Base-by-base conservation (phyloP, 805 yeast genomes). In the Cyberlindnera veronae region DNA sequence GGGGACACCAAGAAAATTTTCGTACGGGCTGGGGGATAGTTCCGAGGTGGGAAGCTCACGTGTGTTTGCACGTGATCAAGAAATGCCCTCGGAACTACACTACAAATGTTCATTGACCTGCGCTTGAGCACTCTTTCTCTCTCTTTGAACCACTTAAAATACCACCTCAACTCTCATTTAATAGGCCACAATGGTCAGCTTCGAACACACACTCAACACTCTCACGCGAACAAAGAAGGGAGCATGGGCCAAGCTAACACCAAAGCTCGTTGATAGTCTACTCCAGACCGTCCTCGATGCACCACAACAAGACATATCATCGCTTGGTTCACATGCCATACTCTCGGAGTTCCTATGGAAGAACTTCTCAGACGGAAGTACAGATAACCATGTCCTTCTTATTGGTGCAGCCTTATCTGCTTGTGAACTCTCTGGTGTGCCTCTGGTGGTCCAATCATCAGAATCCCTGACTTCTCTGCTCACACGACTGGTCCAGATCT, bases 401-500 rank as follows among this genome's bases (percentile, higher is more conserved):
- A 24, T 42, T 3, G 37, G 42, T 0, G 26, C 33, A 0, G 20
- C 32, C 3, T 10, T 48, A 3, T 19, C 38, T 4, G 27, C 41
- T 8, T 5, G 20, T 21, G 36, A 13, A 5, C 28, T 24, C n/a
- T 12, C 14, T 12, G 28, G 28, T 24, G 12, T 14, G 6, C 28
- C 28, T 6, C 21, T 15, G 19, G 30, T 11, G 9, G 6, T 20
- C 18, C 15, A 17, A 31, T n/a, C 21, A 10, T 18, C 34, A n/a
- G 50, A 38, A 1, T 29, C 34, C 13, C 17, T 51, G 1, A 46
- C 38, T 18, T 19, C 14, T 7, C 33, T 48, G 4, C 10, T 51
- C 3, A 26, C 46, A 9, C 36, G 58, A 19, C 15, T 49, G 16
- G 29, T 47, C 8, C 58, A 53, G 36, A 33, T 49, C 19, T 38